Base-by-base conservation (phyloP, 441 rosid genomes). In the Croton laevigatus region DNA sequence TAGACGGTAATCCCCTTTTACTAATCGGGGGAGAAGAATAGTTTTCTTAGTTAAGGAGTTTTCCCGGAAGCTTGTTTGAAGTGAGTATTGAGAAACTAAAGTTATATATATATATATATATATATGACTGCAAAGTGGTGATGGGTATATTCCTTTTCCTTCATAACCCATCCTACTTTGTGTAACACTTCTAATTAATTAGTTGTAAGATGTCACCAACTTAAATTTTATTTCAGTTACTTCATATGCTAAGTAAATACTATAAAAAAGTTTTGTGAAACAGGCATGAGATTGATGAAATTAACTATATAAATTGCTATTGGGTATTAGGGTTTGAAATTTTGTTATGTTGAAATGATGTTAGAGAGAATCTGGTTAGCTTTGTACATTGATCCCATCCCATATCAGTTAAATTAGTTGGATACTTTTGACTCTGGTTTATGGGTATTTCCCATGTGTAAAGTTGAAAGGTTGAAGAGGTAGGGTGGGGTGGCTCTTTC, bases 1-100 rank as follows among this genome's bases (percentile, higher is more conserved):
- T 77, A 77, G 78, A 72, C 66, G 22, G 67, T 66, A 62, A 77
- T 81, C 71, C 79, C 81, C 76, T 77, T 55, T 72, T 22, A 20
- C 66, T 72, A 51, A 70, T 71, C 45, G 78, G 78, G 83, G 67
- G 60, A 58, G 32, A 27, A 27, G 32, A 76, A 73, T 68, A 72
- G 75, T 79, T 81, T 80, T 87, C 68, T 72, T 65, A 73, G 73
- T 73, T 48, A 66, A 71, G 69, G 70, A 70, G 36, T 71, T 73
- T 76, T 70, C 46, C 68, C 72, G 23, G 52, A 61, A 79, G 79
- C 76, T 72, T 75, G 72, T 52, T 72, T 19, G 70, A 36, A 68
- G 22, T 62, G 67, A 71, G 75, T 57, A 52, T 62, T 63, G 71
- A 72, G 77, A 71, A 71, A 65, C 72, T 62, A 52, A 54, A 27